These are phyloP conservation scores for Aspergillus pseudoviridinutans DNA, from an alignment of 2,329 filamentous ascomycete genomes.

Conservation along the genomic window DNA sequence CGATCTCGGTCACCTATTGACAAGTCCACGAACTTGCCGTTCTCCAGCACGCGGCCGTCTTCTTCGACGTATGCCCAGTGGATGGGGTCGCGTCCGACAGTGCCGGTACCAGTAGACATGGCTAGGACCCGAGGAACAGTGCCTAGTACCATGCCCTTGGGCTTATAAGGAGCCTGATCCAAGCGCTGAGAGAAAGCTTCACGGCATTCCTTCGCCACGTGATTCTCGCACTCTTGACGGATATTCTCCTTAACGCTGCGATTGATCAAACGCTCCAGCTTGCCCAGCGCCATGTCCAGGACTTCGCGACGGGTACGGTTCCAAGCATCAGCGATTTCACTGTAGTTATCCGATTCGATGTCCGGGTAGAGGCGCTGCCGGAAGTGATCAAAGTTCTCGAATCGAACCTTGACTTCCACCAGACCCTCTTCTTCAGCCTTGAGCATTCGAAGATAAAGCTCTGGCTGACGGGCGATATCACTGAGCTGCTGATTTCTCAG, in stretches of 20 bases:
- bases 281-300: constrained; percentile 73
- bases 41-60: constrained; percentile 81
- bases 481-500: constrained; percentile 81
- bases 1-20: constrained; percentile 63
- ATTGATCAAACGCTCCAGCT: constrained; percentile 77
- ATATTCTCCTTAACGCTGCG: constrained; percentile 94
- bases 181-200: constrained; percentile 85
- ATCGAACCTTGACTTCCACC: constrained; percentile 74
- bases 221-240: constrained; percentile 88
- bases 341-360: constrained; percentile 93
- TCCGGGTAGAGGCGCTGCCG: constrained; percentile 71
- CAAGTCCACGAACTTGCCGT: constrained; percentile 81
- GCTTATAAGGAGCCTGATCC: constrained; percentile 94
- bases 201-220: constrained; percentile 80
- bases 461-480: constrained; percentile 76
- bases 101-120: constrained; percentile 79
- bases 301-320: constrained; percentile 83
- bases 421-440: constrained; percentile 93
- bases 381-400: constrained; percentile 74
- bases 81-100: constrained; percentile 69
- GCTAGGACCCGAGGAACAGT: constrained; percentile 83
- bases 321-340: constrained; percentile 92
- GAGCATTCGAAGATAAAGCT: constrained; percentile 94
- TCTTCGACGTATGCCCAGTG: constrained; percentile 93
- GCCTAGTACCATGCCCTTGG: constrained; percentile 84